phyloP scores from a whole-genome alignment of 805 yeast species.

The Candida golubevii region DNA sequence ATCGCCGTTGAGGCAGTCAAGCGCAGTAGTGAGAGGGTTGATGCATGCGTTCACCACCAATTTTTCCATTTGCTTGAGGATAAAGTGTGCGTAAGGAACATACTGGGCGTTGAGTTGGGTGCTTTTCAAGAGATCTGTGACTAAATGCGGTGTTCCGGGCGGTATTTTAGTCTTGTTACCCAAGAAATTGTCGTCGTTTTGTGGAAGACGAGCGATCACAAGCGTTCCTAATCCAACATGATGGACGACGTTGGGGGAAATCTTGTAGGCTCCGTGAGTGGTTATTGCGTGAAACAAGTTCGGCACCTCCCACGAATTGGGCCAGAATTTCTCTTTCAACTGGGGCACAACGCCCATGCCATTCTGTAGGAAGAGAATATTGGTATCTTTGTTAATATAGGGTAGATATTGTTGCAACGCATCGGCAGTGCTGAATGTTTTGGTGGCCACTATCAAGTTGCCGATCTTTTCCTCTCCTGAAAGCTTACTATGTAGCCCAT shows the following conservation, averaged over 20 bases:
- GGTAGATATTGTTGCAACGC: slow-evolving; percentile 58
- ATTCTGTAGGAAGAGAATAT: slow-evolving; percentile 71
- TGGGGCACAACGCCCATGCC: slow-evolving; percentile 72
- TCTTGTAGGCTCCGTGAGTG: slow-evolving; percentile 75
- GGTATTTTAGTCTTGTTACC: not conserved
- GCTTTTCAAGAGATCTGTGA: slow-evolving; percentile 22
- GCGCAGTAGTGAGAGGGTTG: slow-evolving; percentile 75
- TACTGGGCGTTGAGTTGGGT: slow-evolving; percentile 24
- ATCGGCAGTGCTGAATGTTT: slow-evolving; percentile 64
- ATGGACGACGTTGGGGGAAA: slow-evolving; percentile 25
- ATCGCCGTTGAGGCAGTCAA: slow-evolving; percentile 77
- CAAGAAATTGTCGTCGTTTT: not conserved
- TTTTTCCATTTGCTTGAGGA: slow-evolving; percentile 65
- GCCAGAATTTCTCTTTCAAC: slow-evolving; percentile 53
- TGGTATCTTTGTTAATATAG: slow-evolving; percentile 46
- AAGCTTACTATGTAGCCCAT: slow-evolving; percentile 15
- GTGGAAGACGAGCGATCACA: slow-evolving; percentile 54
- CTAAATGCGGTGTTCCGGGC: slow-evolving; percentile 15
- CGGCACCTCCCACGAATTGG: slow-evolving; percentile 44
- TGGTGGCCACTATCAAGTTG: slow-evolving; percentile 71
- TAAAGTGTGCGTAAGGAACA: slow-evolving; percentile 39
- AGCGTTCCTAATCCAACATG: slow-evolving; percentile 76
- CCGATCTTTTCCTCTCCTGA: slow-evolving; percentile 30
- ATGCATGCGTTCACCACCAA: slow-evolving; percentile 77
- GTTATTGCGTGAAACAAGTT: slow-evolving; percentile 68